Percentiles rank a stretch among this genome's conserved stretches.
These are phyloP conservation scores for Trichoderma pleuroti DNA, from an alignment of 2,329 filamentous ascomycete species.

Conservation along the genomic window DNA sequence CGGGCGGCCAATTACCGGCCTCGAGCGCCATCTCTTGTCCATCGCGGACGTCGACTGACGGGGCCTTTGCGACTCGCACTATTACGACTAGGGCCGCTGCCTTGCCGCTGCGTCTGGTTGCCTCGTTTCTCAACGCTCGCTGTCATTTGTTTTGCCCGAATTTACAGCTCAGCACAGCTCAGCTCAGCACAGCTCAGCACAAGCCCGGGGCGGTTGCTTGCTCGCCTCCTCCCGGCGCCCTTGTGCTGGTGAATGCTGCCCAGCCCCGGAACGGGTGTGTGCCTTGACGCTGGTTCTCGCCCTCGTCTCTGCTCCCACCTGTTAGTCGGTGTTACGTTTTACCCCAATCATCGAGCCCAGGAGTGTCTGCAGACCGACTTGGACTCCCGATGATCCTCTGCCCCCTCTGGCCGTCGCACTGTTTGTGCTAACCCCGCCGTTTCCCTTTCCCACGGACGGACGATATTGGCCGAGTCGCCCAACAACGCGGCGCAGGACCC, in stretches of 20 bases:
- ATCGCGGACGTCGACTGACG: neutral
- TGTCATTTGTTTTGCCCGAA: neutral
- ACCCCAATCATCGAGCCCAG: neutral
- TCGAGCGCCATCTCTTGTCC: neutral
- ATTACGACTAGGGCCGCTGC: neutral
- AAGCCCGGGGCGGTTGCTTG: neutral
- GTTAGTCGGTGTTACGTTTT: conserved; percentile 4
- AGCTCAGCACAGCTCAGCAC: neutral
- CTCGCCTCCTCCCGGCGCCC: neutral
- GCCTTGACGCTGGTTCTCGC: neutral
- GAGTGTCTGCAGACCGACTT: conserved; percentile 6
- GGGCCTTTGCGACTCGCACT: too few relatives aligned
- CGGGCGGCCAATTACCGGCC: neutral
- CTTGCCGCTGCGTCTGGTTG: neutral
- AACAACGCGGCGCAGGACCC: neutral
- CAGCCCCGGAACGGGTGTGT: neutral
- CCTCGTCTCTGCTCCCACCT: neutral
- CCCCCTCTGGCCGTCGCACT: neutral
- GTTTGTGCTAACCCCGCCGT: neutral
- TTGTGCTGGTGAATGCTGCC: neutral
- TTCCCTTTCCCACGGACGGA: neutral
- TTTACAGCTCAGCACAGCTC: neutral
- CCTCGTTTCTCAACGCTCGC: neutral
- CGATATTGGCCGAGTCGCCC: neutral
- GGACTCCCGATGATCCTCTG: neutral